Evolutionary conservation across 768 basidiomycete genomes (phyloP).

Genomic region (Collybia sordida): DNA sequence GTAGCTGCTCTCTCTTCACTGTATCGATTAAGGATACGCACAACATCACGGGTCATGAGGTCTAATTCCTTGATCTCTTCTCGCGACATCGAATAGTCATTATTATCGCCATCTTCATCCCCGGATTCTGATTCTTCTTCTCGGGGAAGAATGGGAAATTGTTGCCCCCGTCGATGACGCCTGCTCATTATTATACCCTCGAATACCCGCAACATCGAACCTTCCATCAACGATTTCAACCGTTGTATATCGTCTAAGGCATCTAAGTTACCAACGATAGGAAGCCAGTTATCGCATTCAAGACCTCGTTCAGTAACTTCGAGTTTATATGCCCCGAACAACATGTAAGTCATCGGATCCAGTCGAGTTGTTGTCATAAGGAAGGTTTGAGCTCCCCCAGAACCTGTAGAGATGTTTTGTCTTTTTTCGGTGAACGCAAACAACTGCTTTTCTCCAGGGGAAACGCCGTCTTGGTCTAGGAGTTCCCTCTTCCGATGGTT

Average conservation of each 20-base stretch:
- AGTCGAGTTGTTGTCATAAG: constrained; percentile 81
- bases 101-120: constrained; percentile 48
- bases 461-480: constrained; percentile 23
- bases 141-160: constrained; percentile 35
- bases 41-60: constrained; percentile 69
- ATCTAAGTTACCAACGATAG: constrained; percentile 71
- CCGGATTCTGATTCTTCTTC: constrained; percentile 58
- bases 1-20: constrained; percentile 59
- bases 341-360: constrained; percentile 85
- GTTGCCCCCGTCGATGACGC: constrained; percentile 28
- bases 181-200: constrained; percentile 69
- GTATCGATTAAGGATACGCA: constrained; percentile 69
- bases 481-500: constrained; percentile 63
- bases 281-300: constrained; percentile 90
- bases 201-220: constrained; percentile 86
- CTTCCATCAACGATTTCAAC: constrained; percentile 77
- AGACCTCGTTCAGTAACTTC: constrained; percentile 69
- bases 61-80: constrained; percentile 78
- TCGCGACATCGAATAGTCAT: constrained; percentile 55
- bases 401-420: constrained; percentile 60
- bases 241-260: constrained; percentile 81
- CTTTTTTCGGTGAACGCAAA: constrained; percentile 85
- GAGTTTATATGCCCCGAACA: constrained; percentile 87
- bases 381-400: constrained; percentile 56
- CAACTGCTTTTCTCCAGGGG: constrained; percentile 64